Percentiles rank a stretch among this genome's conserved stretches.
phyloP scores from a whole-genome alignment of 1,284 basidiomycete species.

The Trichosporon sp. region DNA sequence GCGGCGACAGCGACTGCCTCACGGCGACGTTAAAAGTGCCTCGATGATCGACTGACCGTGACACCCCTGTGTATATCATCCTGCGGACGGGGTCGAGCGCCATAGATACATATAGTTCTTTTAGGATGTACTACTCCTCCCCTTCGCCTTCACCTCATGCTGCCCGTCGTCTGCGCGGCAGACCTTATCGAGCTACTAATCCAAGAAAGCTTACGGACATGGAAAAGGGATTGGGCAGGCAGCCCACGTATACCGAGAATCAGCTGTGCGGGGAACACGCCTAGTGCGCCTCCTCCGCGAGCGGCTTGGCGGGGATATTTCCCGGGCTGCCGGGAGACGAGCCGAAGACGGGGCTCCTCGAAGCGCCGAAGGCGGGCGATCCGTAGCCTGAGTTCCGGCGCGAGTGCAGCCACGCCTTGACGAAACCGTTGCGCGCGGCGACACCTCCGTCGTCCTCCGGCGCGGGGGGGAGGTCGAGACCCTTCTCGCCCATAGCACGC shows the following conservation, averaged over 20 bases:
- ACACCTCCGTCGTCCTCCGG: slow-evolving; percentile 56
- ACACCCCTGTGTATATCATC: too few species aligned
- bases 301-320: not conserved
- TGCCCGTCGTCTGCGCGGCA: not conserved
- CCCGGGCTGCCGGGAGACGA: not conserved
- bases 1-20: too few species aligned
- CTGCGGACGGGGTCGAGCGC: not conserved
- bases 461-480: slow-evolving; percentile 39
- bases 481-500: slow-evolving; percentile 52
- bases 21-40: too few species aligned
- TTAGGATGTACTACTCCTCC: not conserved
- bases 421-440: slow-evolving; percentile 55
- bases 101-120: slow-evolving; percentile 15
- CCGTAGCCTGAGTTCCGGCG: slow-evolving; percentile 22
- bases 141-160: not conserved
- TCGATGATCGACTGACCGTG: too few species aligned
- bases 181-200: not conserved
- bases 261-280: not conserved
- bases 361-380: not conserved
- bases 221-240: not conserved
- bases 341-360: not conserved
- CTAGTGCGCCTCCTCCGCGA: slow-evolving; percentile 11
- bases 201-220: not conserved
- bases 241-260: too few species aligned
- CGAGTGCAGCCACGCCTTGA: slow-evolving; percentile 51